Conservation (phyloP, 768 basidiomycete species). For the Pholiota microspora region DNA sequence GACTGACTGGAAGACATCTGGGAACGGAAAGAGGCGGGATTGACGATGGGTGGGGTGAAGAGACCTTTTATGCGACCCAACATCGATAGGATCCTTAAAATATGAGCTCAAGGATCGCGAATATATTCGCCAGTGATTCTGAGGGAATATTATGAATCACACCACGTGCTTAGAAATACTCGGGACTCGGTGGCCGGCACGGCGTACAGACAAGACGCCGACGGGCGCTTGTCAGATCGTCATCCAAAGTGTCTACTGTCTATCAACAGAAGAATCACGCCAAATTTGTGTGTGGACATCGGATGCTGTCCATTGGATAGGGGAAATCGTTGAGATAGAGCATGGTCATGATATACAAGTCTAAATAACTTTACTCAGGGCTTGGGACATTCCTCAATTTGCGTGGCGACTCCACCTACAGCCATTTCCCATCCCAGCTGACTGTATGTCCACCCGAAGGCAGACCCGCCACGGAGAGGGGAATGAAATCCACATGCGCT, state of each 20-base stretch:
- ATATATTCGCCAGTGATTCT: not conserved
- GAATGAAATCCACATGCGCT: conserved; percentile 4
- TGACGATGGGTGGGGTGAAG: conserved; percentile 25
- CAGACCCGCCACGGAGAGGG: not conserved
- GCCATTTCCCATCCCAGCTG: conserved; percentile 5
- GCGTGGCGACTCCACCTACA: not conserved
- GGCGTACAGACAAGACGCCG: not conserved
- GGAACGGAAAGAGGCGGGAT: conserved; percentile 37
- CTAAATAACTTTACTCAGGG: too few species aligned
- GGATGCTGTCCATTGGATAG: too few species aligned
- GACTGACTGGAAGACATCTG: conserved; percentile 38
- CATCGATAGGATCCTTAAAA: conserved; percentile 17
- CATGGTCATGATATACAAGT: too few species aligned
- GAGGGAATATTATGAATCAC: conserved; percentile 5
- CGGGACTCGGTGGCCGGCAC: not conserved
- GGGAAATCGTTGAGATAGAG: too few species aligned
- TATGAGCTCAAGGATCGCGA: conserved; percentile 9
- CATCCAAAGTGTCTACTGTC: too few species aligned
- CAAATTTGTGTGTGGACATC: too few species aligned
- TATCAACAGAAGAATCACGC: too few species aligned
- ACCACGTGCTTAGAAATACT: not conserved
- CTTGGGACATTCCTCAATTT: not conserved
- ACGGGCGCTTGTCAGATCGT: not conserved
- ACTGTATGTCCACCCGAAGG: conserved; percentile 2
- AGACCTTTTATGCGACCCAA: conserved; percentile 25